Base-by-base conservation (phyloP, 2,329 filamentous ascomycete species). In the Escovopsis sp. region DNA sequence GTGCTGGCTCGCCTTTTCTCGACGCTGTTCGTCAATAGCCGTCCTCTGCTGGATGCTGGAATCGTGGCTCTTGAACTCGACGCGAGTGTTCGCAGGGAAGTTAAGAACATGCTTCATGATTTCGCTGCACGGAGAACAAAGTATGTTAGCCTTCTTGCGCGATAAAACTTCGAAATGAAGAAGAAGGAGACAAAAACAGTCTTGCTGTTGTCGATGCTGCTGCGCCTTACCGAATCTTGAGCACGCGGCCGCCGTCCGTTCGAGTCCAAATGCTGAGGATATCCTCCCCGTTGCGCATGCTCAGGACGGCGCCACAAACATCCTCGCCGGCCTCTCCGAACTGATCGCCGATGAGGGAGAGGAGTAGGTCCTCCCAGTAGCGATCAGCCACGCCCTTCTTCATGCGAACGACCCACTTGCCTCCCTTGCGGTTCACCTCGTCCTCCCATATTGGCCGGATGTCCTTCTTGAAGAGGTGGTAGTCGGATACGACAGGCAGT, bases 381-480 rank as follows among this genome's bases (percentile, higher is more conserved):
- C 89, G 79, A 62, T 96, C 91, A 14, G 86, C 85, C 15, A 98
- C 85, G 24, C 91, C 91, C 70, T 98, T 98, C 74, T 94, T 95
- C 58, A 98, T 68, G 50, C 89, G 76, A 59, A 98, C 80, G 50
- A 95, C 88, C 89, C 89, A 98, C 66, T 98, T 98, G 40, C 91
- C 91, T 42, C 91, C 91, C 51, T 80, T 82, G 62, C 86, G 91
- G 66, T 98, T 98, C 59, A 93, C 86, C 37, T 94, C 87, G 53
- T 98, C 91, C 62, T 98, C 91, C 91, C 91, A 98, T 52, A 98
- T 91, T 16, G 91, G 91, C 46, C 91, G 79, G 47, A 98, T 88
- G 42, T 88, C 89, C 57, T 91, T 87, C 64, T 91, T 94, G 70
- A 98, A 98, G 45, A 98, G 81, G 60, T 98, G 91, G 58, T 95